Base-by-base conservation (phyloP, 2,329 filamentous ascomycete species). In the Exophiala aquamarina region DNA sequence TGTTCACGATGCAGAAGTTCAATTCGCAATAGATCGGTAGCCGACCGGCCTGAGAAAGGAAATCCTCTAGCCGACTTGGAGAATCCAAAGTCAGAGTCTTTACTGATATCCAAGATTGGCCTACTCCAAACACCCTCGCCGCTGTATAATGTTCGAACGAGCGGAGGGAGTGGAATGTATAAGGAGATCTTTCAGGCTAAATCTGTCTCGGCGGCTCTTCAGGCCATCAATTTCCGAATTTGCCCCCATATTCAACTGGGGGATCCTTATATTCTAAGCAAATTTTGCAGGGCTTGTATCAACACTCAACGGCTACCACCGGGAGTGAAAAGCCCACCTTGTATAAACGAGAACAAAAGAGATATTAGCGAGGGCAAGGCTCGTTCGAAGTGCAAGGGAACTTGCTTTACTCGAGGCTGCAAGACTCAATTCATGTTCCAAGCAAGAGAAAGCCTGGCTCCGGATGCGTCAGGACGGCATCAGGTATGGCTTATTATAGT, bases 371-470 rank as follows among this genome's bases (percentile, higher is more conserved):
- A 49, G 17, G 38, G 21, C n/a, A 50, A 45, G 20, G 31, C 36
- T n/a, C 38, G 47, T 5, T 45, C 48, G 14, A 58, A 54, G 38
- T 60, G 58, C 41, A 60, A 56, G 42, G 56, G 56, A 13, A 44
- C 50, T 13, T 60, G 58, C 39, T 60, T 52, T 40, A 52, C 44
- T n/a, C 48, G 56, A 18, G 54, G 54, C 2, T 60, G 58, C 31
- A 56, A 52, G 41, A 60, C 56, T 21, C 50, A 57, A 35, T 60
- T 59, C 45, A 60, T 60, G 58, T 60, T 60, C 47, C 58, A 60
- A 34, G 35, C 56, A 8, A 47, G 56, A n/a, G 58, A 60, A 35
- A 54, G 49, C 33, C 41, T 59, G 10, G 44, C 54, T 4, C 56
- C 58, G 3, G 58, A 60, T 46, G 50, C 46, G 8, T 57, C 56